Percentiles rank a stretch among this genome's conserved stretches.
Conservation (phyloP, 257 asterid genomes). For the Anisodus tanguticus region DNA sequence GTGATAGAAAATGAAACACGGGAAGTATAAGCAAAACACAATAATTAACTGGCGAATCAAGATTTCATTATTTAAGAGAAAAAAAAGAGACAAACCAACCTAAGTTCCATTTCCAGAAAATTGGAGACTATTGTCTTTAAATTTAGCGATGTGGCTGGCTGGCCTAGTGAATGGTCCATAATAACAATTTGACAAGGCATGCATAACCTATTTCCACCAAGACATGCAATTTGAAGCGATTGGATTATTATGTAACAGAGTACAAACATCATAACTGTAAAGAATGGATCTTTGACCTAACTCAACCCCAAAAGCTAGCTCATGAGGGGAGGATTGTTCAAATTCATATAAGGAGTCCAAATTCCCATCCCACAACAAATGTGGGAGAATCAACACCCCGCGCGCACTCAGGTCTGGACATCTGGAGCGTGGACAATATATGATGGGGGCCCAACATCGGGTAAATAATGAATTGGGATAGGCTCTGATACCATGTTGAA, state of each 20-base stretch:
- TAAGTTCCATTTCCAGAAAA: not conserved
- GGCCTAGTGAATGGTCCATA: not conserved
- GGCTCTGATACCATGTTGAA: no score
- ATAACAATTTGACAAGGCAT: constrained; percentile 15
- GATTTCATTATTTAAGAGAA: not conserved
- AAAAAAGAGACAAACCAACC: not conserved
- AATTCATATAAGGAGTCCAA: no score
- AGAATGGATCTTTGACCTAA: no score
- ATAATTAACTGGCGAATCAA: constrained; percentile 11
- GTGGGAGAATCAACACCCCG: no score
- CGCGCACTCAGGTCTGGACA: no score
- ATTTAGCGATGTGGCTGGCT: not conserved
- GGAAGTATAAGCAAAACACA: constrained; percentile 7
- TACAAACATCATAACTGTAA: not conserved
- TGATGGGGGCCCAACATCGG: no score
- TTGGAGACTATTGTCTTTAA: not conserved
- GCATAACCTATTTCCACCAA: constrained; percentile 21
- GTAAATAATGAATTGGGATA: no score
- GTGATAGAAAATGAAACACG: not conserved
- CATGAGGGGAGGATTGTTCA: no score
- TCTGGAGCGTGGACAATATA: no score
- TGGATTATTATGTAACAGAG: constrained; percentile 17
- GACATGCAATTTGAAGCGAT: not conserved
- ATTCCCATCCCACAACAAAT: no score
- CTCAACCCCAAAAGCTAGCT: no score